These are phyloP conservation scores for Dittrichia graveolens DNA, from an alignment of 129 eudicot genomes.

Conservation along the genomic window DNA sequence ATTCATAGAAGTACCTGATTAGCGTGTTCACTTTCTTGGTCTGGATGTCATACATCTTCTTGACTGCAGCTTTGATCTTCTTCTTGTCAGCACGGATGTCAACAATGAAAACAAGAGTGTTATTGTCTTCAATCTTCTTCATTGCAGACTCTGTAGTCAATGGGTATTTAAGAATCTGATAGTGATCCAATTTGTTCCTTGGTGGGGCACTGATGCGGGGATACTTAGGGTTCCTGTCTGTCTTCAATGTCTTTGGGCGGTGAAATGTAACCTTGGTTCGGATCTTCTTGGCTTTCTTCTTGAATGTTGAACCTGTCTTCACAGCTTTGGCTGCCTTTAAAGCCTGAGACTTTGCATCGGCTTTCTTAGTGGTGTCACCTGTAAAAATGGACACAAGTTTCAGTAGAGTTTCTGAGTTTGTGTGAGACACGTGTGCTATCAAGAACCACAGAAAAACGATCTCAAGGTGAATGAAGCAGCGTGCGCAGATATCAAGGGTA, in stretches of 20 bases:
- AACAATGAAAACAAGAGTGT: conserved; percentile 71
- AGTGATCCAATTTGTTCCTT: conserved; percentile 71
- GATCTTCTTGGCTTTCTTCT: conserved; percentile 71
- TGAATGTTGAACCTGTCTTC: conserved; percentile 61
- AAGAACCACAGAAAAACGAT: not conserved
- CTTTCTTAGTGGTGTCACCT: conserved; percentile 53
- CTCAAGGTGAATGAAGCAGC: not conserved
- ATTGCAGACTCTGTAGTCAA: conserved; percentile 72
- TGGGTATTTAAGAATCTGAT: conserved; percentile 65
- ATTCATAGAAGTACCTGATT: conserved; percentile 47
- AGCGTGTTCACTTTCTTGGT: conserved; percentile 75
- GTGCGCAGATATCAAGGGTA: no score
- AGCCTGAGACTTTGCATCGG: conserved; percentile 68
- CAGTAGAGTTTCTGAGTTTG: not conserved
- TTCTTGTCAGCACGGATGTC: conserved; percentile 75
- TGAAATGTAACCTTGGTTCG: conserved; percentile 61
- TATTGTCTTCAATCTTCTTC: conserved; percentile 77
- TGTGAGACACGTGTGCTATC: not conserved
- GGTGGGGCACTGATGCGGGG: conserved; percentile 74
- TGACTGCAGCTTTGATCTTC: conserved; percentile 68
- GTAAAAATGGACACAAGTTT: not conserved
- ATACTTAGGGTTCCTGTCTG: conserved; percentile 68
- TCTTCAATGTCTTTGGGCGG: conserved; percentile 64
- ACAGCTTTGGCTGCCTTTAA: conserved; percentile 69
- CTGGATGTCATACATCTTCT: conserved; percentile 78